Conservation (phyloP, 202 grass and related monocot genomes). For the Schoenoplectus triqueter region DNA sequence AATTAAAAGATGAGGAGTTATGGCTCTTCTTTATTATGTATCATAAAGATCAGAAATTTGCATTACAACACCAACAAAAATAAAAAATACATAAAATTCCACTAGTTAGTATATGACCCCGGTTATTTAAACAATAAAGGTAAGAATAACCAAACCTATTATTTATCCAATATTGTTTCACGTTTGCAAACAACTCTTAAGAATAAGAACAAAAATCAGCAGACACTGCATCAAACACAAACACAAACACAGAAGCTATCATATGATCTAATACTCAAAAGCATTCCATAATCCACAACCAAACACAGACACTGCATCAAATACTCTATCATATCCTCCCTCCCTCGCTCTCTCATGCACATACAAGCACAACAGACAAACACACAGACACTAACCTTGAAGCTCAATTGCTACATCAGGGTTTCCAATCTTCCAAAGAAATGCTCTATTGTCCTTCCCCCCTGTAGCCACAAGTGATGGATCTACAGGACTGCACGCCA, state of each 20-base stretch:
- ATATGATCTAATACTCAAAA: neutral
- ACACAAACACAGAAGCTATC: neutral
- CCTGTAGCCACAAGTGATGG: constrained; percentile 75
- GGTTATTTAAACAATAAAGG: neutral
- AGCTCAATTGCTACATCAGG: constrained; percentile 62
- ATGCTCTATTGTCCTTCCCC: constrained; percentile 85
- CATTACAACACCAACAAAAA: neutral
- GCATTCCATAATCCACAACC: neutral
- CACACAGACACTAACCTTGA: constrained; percentile 42
- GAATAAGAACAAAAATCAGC: neutral
- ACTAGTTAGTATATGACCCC: neutral
- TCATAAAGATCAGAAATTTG: constrained; percentile 16
- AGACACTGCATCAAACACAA: neutral
- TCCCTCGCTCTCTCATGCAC: neutral
- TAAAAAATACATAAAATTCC: neutral
- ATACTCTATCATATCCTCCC: neutral
- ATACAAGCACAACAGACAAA: constrained; percentile 19
- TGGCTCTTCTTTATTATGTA: neutral
- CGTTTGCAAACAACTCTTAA: neutral
- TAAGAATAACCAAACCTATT: neutral
- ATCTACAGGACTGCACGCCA: constrained; percentile 73
- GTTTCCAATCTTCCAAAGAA: constrained; percentile 87
- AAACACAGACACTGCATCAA: neutral
- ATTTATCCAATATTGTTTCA: constrained; percentile 11
- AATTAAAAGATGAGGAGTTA: constrained; percentile 3